These are phyloP conservation scores for Fusarium avenaceum DNA, from an alignment of 2,329 filamentous ascomycete species.

Conservation along the genomic window DNA sequence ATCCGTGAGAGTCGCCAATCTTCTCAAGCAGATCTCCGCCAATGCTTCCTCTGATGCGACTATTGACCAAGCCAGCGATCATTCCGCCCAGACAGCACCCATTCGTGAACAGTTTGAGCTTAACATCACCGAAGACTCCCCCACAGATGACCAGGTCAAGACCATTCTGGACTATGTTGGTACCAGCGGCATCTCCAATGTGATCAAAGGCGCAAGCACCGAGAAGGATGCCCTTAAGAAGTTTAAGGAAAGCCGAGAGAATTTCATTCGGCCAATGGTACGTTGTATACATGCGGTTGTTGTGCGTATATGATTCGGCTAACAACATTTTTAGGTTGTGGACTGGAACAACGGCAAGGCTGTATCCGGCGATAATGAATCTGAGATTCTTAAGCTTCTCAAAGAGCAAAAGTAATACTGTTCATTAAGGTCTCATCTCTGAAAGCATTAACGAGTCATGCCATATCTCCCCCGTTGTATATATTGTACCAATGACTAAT, in stretches of 20 bases:
- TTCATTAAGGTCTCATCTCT: slow-evolving; percentile 7
- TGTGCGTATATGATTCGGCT: slow-evolving; percentile 6
- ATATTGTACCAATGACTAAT: slow-evolving; percentile 18
- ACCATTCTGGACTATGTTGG: slow-evolving; percentile 89
- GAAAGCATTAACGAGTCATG: slow-evolving; percentile 33
- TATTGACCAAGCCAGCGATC: slow-evolving; percentile 81
- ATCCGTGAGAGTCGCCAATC: slow-evolving; percentile 78
- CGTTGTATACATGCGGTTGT: slow-evolving; percentile 49
- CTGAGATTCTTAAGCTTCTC: slow-evolving; percentile 88
- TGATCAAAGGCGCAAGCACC: slow-evolving; percentile 81
- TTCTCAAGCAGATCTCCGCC: slow-evolving; percentile 85
- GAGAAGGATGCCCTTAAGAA: slow-evolving; percentile 83
- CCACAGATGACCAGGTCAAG: slow-evolving; percentile 85
- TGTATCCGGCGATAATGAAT: slow-evolving; percentile 82
- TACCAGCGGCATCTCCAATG: slow-evolving; percentile 65
- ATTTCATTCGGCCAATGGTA: slow-evolving; percentile 83
- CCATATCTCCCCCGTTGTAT: slow-evolving; percentile 29
- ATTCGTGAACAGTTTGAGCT: slow-evolving; percentile 83
- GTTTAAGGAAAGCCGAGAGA: slow-evolving; percentile 77
- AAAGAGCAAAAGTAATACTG: slow-evolving; percentile 62
- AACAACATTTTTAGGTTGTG: slow-evolving; percentile 66
- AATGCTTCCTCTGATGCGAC: slow-evolving; percentile 76
- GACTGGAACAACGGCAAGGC: slow-evolving; percentile 95
- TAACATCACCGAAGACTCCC: slow-evolving; percentile 82
- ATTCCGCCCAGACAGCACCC: slow-evolving; percentile 70